A percentile compares a stretch with the other conserved stretches of the same genome.
phyloP scores from a whole-genome alignment of 1,139 yeast genomes.

The Sugiyamaella pinicola region DNA sequence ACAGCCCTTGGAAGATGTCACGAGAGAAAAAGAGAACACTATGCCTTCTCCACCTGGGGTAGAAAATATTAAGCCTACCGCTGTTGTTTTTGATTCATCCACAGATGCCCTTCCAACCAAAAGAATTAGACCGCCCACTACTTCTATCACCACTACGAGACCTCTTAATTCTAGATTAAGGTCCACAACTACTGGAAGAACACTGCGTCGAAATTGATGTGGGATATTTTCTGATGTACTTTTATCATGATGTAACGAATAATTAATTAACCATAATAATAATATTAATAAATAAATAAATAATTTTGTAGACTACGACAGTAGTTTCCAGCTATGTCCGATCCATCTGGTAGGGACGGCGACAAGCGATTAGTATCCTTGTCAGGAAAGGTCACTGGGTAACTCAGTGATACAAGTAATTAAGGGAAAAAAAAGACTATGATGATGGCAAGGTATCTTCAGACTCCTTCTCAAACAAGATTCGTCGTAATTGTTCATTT shows the following conservation, averaged over 20 bases:
- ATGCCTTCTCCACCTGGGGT: not conserved
- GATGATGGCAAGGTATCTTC: not conserved
- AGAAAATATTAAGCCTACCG: not conserved
- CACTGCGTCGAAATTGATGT: conserved; percentile 2
- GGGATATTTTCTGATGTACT: conserved; percentile 5
- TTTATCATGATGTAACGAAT: conserved; percentile 16
- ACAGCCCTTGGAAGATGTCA: conserved; percentile 15
- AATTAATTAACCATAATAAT: conserved; percentile 5
- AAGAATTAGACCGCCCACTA: not conserved
- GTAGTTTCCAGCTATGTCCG: not conserved
- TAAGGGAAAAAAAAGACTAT: not conserved
- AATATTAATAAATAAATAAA: conserved; percentile 2
- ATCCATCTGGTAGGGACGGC: too few relatives aligned
- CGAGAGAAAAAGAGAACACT: conserved; percentile 3
- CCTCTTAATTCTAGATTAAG: conserved; percentile 5
- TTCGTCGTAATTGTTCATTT: conserved; percentile 30
- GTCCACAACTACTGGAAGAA: conserved; percentile 7
- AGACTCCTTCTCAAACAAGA: conserved; percentile 13
- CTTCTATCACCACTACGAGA: not conserved
- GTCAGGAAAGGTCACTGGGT: too few relatives aligned
- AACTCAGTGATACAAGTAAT: not conserved
- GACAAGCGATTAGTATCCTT: too few relatives aligned
- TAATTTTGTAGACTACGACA: too few relatives aligned
- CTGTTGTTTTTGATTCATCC: not conserved
- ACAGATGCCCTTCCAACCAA: too few relatives aligned